A percentile compares a stretch with the other conserved stretches of the same genome.
phyloP scores from a whole-genome alignment of 495 filamentous ascomycete species.

The Penicillium silybi region DNA sequence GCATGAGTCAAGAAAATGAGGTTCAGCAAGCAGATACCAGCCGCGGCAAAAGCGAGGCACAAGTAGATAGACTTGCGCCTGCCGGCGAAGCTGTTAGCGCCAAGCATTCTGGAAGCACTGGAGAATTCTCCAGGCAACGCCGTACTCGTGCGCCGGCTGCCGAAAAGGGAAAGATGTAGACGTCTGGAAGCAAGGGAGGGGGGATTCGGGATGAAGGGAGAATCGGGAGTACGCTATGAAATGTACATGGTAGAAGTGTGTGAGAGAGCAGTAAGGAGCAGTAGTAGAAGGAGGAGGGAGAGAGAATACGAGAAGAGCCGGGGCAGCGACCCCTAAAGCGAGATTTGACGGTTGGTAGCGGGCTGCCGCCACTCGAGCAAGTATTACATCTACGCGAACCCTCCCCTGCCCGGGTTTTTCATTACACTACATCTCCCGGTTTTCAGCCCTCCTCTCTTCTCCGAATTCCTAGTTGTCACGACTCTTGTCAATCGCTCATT shows the following conservation, averaged over 20 bases:
- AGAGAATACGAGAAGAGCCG: background rate
- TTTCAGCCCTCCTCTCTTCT: background rate
- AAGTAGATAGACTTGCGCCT: constrained; percentile 15
- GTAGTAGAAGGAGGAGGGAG: background rate
- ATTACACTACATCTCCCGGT: background rate
- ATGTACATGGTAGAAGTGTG: background rate
- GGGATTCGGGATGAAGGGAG: background rate
- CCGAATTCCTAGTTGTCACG: background rate
- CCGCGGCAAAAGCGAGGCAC: constrained; percentile 7
- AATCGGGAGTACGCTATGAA: constrained; percentile 1
- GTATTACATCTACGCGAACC: background rate
- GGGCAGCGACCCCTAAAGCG: background rate
- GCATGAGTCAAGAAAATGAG: constrained; percentile 10
- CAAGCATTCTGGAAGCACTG: constrained; percentile 12
- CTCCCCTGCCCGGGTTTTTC: background rate
- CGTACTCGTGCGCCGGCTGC: constrained; percentile 1
- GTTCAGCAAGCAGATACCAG: constrained; percentile 12
- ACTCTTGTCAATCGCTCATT: background rate
- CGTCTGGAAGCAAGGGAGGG: constrained; percentile 4
- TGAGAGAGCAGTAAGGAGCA: background rate
- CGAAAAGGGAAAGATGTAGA: background rate
- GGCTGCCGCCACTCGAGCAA: background rate
- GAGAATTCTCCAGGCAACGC: background rate
- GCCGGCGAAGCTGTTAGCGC: constrained; percentile 9
- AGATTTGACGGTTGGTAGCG: background rate